A percentile compares a stretch with the other conserved stretches of the same genome.
Conservation (phyloP, 352 stramenopile species). For the Globisporangium heterothallicum region DNA sequence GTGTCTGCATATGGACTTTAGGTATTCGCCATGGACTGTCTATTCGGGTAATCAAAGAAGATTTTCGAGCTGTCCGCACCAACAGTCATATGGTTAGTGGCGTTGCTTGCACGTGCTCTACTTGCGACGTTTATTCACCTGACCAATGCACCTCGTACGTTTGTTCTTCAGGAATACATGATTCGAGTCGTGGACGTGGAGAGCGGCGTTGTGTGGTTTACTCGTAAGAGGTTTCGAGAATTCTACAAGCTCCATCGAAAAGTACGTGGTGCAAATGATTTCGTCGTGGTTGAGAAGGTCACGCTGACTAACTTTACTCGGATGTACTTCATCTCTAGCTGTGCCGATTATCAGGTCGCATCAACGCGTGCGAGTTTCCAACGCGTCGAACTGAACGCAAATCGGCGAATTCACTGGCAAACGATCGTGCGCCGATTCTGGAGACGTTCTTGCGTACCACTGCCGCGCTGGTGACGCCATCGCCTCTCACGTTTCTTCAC, state of each 20-base stretch:
- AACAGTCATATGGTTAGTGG: constrained; percentile 62
- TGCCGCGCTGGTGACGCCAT: constrained; percentile 65
- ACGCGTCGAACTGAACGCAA: constrained; percentile 51
- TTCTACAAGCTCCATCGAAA: constrained; percentile 81
- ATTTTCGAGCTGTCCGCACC: constrained; percentile 37
- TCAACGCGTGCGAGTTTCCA: constrained; percentile 70
- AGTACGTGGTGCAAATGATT: constrained; percentile 22
- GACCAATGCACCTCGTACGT: not conserved
- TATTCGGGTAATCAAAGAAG: constrained; percentile 72
- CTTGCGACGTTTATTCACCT: not conserved
- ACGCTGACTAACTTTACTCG: too few species aligned
- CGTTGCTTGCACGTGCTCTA: not conserved
- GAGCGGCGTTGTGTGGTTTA: constrained; percentile 83
- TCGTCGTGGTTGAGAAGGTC: not conserved
- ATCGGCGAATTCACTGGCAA: constrained; percentile 51
- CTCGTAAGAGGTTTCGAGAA: constrained; percentile 73
- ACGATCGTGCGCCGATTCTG: constrained; percentile 63
- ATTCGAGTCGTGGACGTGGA: constrained; percentile 82
- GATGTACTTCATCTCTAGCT: constrained; percentile 31
- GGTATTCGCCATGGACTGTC: constrained; percentile 75
- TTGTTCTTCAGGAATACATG: constrained; percentile 63
- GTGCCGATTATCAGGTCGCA: constrained; percentile 54
- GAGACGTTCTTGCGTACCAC: constrained; percentile 74
- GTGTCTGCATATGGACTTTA: too few species aligned
- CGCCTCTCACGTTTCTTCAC: constrained; percentile 69